Conservation (phyloP, 1,284 basidiomycete species). For the Ganoderma lingzhi region DNA sequence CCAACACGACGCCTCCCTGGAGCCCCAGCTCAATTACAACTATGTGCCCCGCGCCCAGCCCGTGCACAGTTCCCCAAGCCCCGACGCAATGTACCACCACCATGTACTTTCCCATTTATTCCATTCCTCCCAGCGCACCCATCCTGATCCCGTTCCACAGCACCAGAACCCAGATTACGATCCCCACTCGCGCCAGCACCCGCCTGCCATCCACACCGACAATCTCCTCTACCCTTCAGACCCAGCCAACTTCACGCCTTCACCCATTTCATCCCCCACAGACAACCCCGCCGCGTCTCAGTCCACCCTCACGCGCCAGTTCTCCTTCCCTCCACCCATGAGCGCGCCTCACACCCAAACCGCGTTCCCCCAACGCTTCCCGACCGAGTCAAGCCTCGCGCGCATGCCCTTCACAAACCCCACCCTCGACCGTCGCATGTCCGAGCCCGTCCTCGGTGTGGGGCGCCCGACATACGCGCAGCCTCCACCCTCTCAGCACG, state of each 20-base stretch:
- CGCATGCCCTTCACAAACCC: slow-evolving; percentile 41
- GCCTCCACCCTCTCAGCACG: slow-evolving; percentile 29
- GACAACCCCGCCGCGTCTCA: slow-evolving; percentile 23
- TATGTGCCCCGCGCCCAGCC: slow-evolving; percentile 33
- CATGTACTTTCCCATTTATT: slow-evolving; percentile 27
- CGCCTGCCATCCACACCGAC: slow-evolving; percentile 33
- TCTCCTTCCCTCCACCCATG: slow-evolving; percentile 50
- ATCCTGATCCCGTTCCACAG: slow-evolving; percentile 32
- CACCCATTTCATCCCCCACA: slow-evolving; percentile 30
- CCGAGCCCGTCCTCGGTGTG: slow-evolving; percentile 56
- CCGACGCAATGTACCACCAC: slow-evolving; percentile 28
- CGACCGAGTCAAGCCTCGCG: slow-evolving; percentile 16
- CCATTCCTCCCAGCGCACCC: slow-evolving; percentile 32
- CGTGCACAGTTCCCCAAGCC: slow-evolving; percentile 25
- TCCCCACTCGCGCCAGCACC: slow-evolving; percentile 34
- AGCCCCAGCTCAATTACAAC: slow-evolving; percentile 24
- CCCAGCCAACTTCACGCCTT: slow-evolving; percentile 28
- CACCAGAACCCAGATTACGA: slow-evolving; percentile 21
- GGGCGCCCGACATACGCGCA: slow-evolving; percentile 31
- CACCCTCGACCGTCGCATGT: slow-evolving; percentile 66
- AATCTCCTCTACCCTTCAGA: slow-evolving; percentile 29
- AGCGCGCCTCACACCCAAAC: slow-evolving; percentile 53
- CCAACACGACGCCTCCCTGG: slow-evolving; percentile 28
- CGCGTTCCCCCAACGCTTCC: slow-evolving; percentile 47
- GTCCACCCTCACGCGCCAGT: slow-evolving; percentile 27